Base-by-base conservation (phyloP, 2,329 filamentous ascomycete species). In the Rachicladosporium sp. region DNA sequence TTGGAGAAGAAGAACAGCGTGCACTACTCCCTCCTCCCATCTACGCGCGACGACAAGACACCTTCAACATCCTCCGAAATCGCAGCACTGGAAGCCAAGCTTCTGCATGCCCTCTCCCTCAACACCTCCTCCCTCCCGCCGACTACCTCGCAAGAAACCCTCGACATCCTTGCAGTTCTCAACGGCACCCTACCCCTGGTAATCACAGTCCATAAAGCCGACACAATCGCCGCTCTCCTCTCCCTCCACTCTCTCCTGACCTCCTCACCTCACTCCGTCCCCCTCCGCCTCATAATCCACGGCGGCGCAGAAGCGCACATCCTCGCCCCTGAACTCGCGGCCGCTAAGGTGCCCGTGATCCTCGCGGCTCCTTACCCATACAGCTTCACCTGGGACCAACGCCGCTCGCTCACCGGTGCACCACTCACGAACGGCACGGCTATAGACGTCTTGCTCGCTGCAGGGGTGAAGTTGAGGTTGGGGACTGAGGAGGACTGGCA, bases 371-470 rank as follows among this genome's bases (percentile, higher is more conserved):
- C 78, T 9, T 69, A 74, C 46, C 68, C 73, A 0, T 75, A 72
- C 50, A 66, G 68, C 2, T 56, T 53, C 3, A 57, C 53, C 0
- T 82, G 78, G 78, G 76, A 80, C 45, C 64, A 78, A 56, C 70
- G 75, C 0, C 71, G 77, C 2, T 69, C 74, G 0, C 62, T 82
- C 8, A 70, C 74, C 0, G 78, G 78, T 1, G 77, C 78, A 4
- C 78, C 78, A 1, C 64, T 82, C 1, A 78, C 76, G 1, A 78
- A 80, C 48, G 76, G 76, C 19, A 81, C 78, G 1, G 68, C 69
- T 0, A 61, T 78, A 4, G 75, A 81, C 44, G 56, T 51, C 9
- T 65, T 82, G 1, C 47, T 78, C 0, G 67, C 68, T 6, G 76
- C 76, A 0, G 77, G 76, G 2, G 77, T 81, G 0, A 52, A 60